Evolutionary conservation across 2,329 filamentous ascomycete genomes (phyloP).

Genomic region (Cordyceps pruinosa): DNA sequence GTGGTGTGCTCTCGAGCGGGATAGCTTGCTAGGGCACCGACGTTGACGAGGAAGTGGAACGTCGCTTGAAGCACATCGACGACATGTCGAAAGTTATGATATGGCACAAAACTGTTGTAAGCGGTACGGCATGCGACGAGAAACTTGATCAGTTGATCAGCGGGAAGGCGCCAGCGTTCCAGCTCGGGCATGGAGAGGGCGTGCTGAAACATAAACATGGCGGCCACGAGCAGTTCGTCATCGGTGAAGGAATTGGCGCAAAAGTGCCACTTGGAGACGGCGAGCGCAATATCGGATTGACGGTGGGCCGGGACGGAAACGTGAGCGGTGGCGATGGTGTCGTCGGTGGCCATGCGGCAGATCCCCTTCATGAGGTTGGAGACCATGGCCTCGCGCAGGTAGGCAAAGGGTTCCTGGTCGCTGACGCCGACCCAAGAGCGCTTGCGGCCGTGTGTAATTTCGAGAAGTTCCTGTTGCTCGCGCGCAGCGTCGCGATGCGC

Average conservation of each 20-base stretch:
- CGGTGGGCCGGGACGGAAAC: conserved; percentile 62
- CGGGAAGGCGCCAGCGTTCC: conserved; percentile 69
- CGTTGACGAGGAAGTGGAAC: conserved; percentile 79
- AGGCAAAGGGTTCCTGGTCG: conserved; percentile 80
- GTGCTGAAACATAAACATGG: conserved; percentile 85
- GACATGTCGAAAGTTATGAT: conserved; percentile 97
- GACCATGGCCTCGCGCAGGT: conserved; percentile 88
- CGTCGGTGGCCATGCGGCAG: conserved; percentile 60
- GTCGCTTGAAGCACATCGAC: conserved; percentile 92
- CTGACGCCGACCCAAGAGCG: conserved; percentile 87
- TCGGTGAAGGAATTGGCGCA: conserved; percentile 84
- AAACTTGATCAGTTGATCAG: conserved; percentile 76
- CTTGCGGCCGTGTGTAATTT: conserved; percentile 69
- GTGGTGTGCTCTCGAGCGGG: conserved; percentile 28
- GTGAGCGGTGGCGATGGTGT: conserved; percentile 56
- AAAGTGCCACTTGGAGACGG: conserved; percentile 77
- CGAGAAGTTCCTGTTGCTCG: conserved; percentile 65
- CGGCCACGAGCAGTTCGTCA: conserved; percentile 80
- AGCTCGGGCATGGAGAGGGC: conserved; percentile 75
- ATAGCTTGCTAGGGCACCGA: conserved; percentile 69
- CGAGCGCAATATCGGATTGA: conserved; percentile 56
- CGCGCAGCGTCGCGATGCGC: conserved; percentile 68
- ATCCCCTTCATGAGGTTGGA: conserved; percentile 85
- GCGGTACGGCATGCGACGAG: conserved; percentile 81
- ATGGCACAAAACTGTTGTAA: conserved; percentile 95